Base-by-base conservation (phyloP, 2,329 filamentous ascomycete genomes). In the Colletotrichum agaves region DNA sequence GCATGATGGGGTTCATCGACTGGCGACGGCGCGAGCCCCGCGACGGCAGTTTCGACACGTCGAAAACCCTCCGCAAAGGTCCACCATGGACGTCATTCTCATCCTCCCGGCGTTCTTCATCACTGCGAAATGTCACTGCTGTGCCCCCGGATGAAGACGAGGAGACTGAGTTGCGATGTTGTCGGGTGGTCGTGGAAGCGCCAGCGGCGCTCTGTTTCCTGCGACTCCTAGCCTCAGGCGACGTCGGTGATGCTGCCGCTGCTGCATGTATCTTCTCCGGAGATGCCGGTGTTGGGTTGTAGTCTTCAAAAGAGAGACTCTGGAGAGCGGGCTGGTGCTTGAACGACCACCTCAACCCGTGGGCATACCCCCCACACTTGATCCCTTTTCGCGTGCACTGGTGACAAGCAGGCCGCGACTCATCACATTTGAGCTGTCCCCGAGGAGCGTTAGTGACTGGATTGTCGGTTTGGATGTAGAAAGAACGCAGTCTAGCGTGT, bases 341-440 rank as follows among this genome's bases (percentile, higher is more conserved):
- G 69, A 79, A 81, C 0, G 80, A 81, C 80, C 80, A 82, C 41
- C 77, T 78, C 49, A 81, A 75, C 19, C 76, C 75, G 21, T 76
- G 73, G 12, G 70, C 71, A 59, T 77, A 78, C 1, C 76, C 76
- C 12, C 74, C 74, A 39, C 76, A 78, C 21, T 71, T 68, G 21
- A 75, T 72, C 7, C 72, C 73, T n/a, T 74, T 72, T 17, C 72
- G 73, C n/a, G 72, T 27, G 69, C 76, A 78, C 63, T 74, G 75
- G 17, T 67, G 71, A 47, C 76, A 78, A 23, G 70, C 69, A 2
- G 76, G 76, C 43, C 68, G 58, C 1, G 73, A 72, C 71, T 78
- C 76, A 67, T 78, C 76, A 63, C 76, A 78, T 73, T 77, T 77
- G 17, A 76, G 58, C 72, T 76, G 33, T 53, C 12, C 12, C 11